Conservation (phyloP, 2,329 filamentous ascomycete species). For the Aaosphaeria pasadenensis region DNA sequence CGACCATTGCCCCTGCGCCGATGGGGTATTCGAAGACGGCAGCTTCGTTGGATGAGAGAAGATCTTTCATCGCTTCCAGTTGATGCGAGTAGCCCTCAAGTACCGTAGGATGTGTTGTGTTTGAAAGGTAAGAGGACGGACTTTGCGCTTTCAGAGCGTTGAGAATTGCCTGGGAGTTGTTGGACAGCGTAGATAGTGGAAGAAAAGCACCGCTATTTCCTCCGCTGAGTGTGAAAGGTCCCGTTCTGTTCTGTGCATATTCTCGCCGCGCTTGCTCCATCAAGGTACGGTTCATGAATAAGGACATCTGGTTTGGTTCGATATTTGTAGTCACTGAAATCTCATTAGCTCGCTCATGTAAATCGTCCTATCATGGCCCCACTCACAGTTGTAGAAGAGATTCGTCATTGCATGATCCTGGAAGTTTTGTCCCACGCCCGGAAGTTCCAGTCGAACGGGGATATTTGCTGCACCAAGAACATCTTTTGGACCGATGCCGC, state of each 20-base stretch:
- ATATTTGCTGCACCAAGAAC: constrained; percentile 19
- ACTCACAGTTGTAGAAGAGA: constrained; percentile 9
- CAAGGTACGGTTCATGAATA: constrained; percentile 7
- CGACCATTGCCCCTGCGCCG: constrained; percentile 1
- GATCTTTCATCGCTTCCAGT: constrained; percentile 11
- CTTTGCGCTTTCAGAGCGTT: constrained; percentile 20
- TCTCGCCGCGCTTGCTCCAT: constrained; percentile 6
- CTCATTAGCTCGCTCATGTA: background rate
- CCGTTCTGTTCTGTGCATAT: constrained; percentile 8
- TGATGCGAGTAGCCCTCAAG: constrained; percentile 16
- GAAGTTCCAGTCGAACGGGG: constrained; percentile 15
- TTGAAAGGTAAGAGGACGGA: constrained; percentile 16
- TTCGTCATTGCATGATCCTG: constrained; percentile 19
- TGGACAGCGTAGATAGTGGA: constrained; percentile 3
- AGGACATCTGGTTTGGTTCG: constrained; percentile 1
- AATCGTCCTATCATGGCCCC: background rate
- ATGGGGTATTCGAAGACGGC: constrained; percentile 15
- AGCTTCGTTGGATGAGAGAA: constrained; percentile 27
- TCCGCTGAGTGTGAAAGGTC: constrained; percentile 6
- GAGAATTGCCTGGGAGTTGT: constrained; percentile 1
- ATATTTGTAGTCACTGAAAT: constrained; percentile 3
- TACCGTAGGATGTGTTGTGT: constrained; percentile 10
- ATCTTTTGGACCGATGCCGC: constrained; percentile 14
- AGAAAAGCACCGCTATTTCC: constrained; percentile 10
- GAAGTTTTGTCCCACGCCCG: constrained; percentile 25